phyloP scores from a whole-genome alignment of 2,329 filamentous ascomycete species.

The Colletotrichum sp. region DNA sequence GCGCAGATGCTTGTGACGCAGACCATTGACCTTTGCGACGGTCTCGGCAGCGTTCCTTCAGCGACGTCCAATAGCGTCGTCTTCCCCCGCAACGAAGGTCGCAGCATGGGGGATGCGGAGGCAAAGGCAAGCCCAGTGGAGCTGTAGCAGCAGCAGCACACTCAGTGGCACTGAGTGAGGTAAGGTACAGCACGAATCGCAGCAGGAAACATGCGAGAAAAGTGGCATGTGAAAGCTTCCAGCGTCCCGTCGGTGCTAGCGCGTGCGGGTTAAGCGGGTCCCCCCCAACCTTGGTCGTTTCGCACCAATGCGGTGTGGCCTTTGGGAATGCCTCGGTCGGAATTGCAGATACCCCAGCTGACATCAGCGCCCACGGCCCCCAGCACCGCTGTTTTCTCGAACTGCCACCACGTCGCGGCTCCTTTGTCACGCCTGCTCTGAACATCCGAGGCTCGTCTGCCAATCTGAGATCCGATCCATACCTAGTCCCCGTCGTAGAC shows the following conservation, averaged over 20 bases:
- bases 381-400: neutral
- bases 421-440: neutral
- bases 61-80: neutral
- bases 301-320: constrained; percentile 16
- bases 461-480: constrained; percentile 6
- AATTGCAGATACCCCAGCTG: constrained; percentile 5
- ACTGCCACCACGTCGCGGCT: neutral
- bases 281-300: neutral
- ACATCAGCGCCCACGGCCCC: constrained; percentile 13
- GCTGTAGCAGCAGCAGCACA: neutral
- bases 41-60: neutral
- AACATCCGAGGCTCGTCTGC: constrained; percentile 20
- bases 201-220: neutral
- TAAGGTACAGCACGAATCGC: neutral
- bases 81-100: constrained; percentile 2
- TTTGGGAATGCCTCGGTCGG: constrained; percentile 19
- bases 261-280: neutral
- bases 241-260: neutral
- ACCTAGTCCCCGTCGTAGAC: neutral
- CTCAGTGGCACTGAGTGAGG: neutral
- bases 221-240: constrained; percentile 16
- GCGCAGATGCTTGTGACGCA: constrained; percentile 17
- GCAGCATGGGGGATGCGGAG: constrained; percentile 13
- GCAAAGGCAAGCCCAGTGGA: neutral
- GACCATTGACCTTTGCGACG: neutral